Base-by-base conservation (phyloP, 2,329 filamentous ascomycete genomes). In the Trichocomaceae sp. region DNA sequence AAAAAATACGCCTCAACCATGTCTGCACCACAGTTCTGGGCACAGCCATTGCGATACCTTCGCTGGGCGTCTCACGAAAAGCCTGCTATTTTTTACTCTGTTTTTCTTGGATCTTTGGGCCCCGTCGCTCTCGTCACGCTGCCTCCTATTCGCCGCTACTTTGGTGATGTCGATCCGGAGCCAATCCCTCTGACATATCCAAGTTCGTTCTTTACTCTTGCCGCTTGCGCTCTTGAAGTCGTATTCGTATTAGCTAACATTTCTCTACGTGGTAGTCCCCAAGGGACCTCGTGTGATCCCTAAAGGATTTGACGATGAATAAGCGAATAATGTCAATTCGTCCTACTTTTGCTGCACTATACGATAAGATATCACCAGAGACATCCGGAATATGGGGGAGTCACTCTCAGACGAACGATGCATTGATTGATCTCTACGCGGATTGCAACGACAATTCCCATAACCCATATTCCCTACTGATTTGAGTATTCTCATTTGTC, bases 181-280 rank as follows among this genome's bases (percentile, higher is more conserved):
- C 82, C 79, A 55, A 84, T 97, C 61, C 93, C 93, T 31, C 76
- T 91, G 72, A 95, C 90, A 69, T 99, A 97, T 79, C 93, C 93
- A 58, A 83, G 92, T 97, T 97, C 82, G 71, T 89, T 49, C 47
- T 19, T 35, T n/a, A n/a, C n/a, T n/a, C n/a, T n/a, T n/a, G n/a
- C 31, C 45, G 26, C 17, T 29, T 33, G 13, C 47, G 5, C 19
- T 37, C 20, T 23, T 10, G 8, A 22, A n/a, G n/a, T 4, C 19
- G 19, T 42, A 54, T 29, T 4, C 19, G 19, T 42, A 54, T 29
- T 31, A 35, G 49, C 22, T 58, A 35, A 47, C 46, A n/a, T 9
- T 42, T 42, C 2, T 22, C 35, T 22, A 20, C 44, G 7, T 33
- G 49, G 45, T 57, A 78, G 75, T 78, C 58, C 75, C 75, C 47